Conservation (phyloP, 352 stramenopile species). For the Globisporangium radiosum region DNA sequence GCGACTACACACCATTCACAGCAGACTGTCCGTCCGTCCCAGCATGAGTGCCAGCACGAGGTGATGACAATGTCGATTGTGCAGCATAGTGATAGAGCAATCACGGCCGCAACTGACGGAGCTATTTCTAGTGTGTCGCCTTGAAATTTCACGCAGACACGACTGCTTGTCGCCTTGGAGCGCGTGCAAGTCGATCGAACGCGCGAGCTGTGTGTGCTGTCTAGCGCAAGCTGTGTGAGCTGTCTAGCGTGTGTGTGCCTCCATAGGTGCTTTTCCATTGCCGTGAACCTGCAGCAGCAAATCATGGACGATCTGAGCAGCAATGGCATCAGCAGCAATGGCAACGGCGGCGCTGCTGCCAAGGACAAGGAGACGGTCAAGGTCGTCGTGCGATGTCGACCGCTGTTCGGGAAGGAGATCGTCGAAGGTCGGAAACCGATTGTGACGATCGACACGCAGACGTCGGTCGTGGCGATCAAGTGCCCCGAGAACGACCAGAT, state of each 20-base stretch:
- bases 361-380: conserved; percentile 86
- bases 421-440: conserved; percentile 80
- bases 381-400: conserved; percentile 84
- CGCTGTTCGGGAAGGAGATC: conserved; percentile 81
- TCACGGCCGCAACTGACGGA: neutral
- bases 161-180: neutral
- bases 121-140: neutral
- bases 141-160: neutral
- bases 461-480: conserved; percentile 63
- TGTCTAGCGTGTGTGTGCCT: neutral
- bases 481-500: conserved; percentile 67
- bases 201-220: neutral
- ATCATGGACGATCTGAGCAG: conserved; percentile 1
- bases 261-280: too few relatives aligned
- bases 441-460: conserved; percentile 64
- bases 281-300: neutral
- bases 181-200: neutral
- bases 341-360: conserved; percentile 2
- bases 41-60: neutral
- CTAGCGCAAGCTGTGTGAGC: too few relatives aligned
- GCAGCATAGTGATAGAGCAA: too few relatives aligned
- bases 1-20: too few relatives aligned
- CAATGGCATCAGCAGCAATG: neutral
- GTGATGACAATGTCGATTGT: neutral
- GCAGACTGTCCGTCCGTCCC: too few relatives aligned